phyloP scores from a whole-genome alignment of 305 asterid species.

The Fraxinus sp. region DNA sequence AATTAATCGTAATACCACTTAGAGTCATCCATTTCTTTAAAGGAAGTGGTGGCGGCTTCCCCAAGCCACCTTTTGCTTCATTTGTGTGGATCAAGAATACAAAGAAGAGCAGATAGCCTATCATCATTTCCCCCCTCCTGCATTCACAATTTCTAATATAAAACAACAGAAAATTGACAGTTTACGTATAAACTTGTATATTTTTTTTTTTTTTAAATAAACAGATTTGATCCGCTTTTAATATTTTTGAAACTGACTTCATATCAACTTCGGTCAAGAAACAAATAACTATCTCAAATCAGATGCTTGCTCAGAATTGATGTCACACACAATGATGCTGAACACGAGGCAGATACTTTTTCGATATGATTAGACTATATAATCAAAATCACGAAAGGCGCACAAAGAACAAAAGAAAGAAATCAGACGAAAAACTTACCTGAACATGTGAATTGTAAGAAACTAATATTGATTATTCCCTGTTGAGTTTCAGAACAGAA shows the following conservation, averaged over 20 bases:
- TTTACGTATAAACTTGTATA: background rate
- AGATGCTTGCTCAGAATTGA: background rate
- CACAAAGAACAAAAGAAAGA: background rate
- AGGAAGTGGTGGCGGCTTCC: slow-evolving; percentile 32
- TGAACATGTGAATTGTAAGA: slow-evolving; percentile 28
- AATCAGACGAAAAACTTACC: slow-evolving; percentile 24
- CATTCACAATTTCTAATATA: slow-evolving; percentile 1
- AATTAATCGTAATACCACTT: slow-evolving; percentile 34
- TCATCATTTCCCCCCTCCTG: slow-evolving; percentile 62
- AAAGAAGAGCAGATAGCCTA: slow-evolving; percentile 44
- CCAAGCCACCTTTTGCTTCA: slow-evolving; percentile 38
- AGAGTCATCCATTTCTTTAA: slow-evolving; percentile 63
- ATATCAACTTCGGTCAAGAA: background rate
- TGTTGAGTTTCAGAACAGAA: slow-evolving; percentile 22
- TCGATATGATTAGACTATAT: background rate
- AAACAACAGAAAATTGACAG: background rate
- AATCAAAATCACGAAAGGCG: background rate
- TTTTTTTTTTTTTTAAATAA: background rate
- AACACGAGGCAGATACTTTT: background rate
- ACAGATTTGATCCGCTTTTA: background rate
- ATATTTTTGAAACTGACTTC: slow-evolving; percentile 9
- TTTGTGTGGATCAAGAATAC: slow-evolving; percentile 53
- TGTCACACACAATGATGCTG: background rate
- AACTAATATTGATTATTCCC: slow-evolving; percentile 32
- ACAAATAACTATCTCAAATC: background rate